These are phyloP conservation scores for Verticillium zaregamsianum DNA, from an alignment of 2,329 filamentous ascomycete genomes.

Conservation along the genomic window DNA sequence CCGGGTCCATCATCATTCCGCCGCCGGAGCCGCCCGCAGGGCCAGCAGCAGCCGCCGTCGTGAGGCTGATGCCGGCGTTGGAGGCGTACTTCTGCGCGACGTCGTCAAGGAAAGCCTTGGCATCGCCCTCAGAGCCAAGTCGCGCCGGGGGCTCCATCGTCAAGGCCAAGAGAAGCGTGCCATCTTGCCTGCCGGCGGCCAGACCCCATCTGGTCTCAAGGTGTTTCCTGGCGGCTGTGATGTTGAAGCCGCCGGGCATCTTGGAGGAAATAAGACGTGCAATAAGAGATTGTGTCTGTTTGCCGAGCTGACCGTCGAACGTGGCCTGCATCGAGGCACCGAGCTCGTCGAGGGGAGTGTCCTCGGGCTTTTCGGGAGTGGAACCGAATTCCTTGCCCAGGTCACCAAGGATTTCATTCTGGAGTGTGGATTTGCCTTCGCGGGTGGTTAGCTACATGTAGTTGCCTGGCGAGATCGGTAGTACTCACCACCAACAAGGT, in stretches of 20 bases:
- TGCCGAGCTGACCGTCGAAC: conserved; percentile 98
- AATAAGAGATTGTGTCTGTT: conserved; percentile 90
- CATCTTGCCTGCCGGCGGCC: conserved; percentile 81
- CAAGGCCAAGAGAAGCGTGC: conserved; percentile 79
- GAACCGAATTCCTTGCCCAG: conserved; percentile 98
- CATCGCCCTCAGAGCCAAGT: conserved; percentile 84
- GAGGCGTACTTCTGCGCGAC: conserved; percentile 86
- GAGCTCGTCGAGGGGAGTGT: conserved; percentile 92
- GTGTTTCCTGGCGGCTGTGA: conserved; percentile 92
- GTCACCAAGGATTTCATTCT: conserved; percentile 98
- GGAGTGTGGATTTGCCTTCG: conserved; percentile 91
- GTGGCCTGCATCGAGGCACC: conserved; percentile 94
- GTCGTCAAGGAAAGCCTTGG: conserved; percentile 87
- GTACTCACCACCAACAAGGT: conserved; percentile 86
- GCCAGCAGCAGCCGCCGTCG: conserved; percentile 70
- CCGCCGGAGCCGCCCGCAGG: conserved; percentile 64
- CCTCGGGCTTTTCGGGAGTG: conserved; percentile 96
- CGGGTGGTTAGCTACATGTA: neutral
- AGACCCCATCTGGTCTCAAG: conserved; percentile 92
- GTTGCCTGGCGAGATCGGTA: neutral
- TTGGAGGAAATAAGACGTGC: conserved; percentile 96
- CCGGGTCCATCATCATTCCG: conserved; percentile 99
- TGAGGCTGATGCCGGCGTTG: conserved; percentile 77
- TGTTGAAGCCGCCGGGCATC: conserved; percentile 99
- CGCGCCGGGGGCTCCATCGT: conserved; percentile 90